Evolutionary conservation across 345 rosid species (phyloP).

Genomic region (Diplotaxis tenuifolia): DNA sequence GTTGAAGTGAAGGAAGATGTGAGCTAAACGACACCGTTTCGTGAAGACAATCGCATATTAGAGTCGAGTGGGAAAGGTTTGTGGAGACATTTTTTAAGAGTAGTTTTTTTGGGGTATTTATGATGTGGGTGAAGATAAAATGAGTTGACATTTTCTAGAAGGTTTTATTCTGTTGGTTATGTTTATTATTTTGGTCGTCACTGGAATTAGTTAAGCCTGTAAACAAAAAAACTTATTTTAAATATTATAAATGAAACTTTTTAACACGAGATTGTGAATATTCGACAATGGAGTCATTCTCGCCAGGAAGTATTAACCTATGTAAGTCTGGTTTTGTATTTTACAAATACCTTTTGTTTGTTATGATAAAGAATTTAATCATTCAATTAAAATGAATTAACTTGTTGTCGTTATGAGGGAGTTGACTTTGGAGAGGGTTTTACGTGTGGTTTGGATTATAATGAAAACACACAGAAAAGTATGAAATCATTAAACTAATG

Average conservation of each 20-base stretch:
- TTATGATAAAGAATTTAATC: neutral
- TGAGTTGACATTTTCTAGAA: conserved; percentile 21
- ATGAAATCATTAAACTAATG: conserved; percentile 7
- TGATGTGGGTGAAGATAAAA: conserved; percentile 13
- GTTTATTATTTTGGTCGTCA: conserved; percentile 7
- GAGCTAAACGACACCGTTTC: conserved; percentile 6
- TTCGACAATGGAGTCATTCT: neutral
- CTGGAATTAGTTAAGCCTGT: conserved; percentile 14
- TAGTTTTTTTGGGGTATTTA: too few relatives aligned
- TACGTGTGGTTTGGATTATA: conserved; percentile 14
- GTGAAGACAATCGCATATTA: neutral
- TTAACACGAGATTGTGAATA: neutral
- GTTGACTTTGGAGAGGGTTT: conserved; percentile 23
- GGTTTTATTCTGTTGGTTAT: conserved; percentile 31
- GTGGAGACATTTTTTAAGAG: neutral
- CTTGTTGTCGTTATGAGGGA: conserved; percentile 6
- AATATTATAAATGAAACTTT: neutral
- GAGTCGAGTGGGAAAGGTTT: neutral
- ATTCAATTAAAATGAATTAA: neutral
- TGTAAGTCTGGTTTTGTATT: neutral
- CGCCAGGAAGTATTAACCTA: neutral
- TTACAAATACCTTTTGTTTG: neutral
- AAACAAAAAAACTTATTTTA: neutral
- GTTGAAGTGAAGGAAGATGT: neutral
- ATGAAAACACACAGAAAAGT: conserved; percentile 3